Conservation (phyloP, 2,329 filamentous ascomycete genomes). For the Fusarium longipes region DNA sequence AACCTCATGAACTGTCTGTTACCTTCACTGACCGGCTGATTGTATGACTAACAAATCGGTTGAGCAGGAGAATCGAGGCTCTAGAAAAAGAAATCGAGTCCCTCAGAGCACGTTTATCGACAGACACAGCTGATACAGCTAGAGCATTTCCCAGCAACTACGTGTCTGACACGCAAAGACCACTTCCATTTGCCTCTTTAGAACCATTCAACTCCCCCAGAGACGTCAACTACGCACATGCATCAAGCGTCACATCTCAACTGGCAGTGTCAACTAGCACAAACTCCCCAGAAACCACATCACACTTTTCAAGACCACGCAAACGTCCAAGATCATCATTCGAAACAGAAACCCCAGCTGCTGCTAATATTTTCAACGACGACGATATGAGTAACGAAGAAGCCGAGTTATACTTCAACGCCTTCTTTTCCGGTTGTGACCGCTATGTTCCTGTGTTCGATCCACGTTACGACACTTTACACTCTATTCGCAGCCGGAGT, state of each 20-base stretch:
- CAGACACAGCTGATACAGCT: neutral
- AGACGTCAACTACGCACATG: neutral
- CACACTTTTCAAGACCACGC: neutral
- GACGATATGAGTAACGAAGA: neutral
- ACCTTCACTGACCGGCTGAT: rapidly evolving
- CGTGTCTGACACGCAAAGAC: rapidly evolving
- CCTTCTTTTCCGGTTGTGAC: constrained; percentile 21
- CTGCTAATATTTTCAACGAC: neutral
- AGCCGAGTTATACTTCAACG: constrained; percentile 8
- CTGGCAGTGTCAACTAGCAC: neutral
- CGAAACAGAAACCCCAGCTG: constrained; percentile 1
- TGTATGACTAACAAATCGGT: rapidly evolving
- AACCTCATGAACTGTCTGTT: constrained; percentile 9
- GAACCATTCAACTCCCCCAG: rapidly evolving
- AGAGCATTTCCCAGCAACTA: neutral
- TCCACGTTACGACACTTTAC: neutral
- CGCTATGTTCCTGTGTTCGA: constrained; percentile 21
- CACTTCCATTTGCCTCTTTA: neutral
- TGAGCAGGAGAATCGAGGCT: constrained; percentile 9
- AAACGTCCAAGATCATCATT: neutral
- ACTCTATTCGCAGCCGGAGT: neutral
- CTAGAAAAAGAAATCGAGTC: constrained; percentile 8
- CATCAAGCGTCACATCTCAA: neutral
- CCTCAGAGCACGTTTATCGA: neutral
- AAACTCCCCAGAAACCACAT: neutral